Evolutionary conservation across 2,329 filamentous ascomycete genomes (phyloP).

Genomic region (Xylariaceae sp.): DNA sequence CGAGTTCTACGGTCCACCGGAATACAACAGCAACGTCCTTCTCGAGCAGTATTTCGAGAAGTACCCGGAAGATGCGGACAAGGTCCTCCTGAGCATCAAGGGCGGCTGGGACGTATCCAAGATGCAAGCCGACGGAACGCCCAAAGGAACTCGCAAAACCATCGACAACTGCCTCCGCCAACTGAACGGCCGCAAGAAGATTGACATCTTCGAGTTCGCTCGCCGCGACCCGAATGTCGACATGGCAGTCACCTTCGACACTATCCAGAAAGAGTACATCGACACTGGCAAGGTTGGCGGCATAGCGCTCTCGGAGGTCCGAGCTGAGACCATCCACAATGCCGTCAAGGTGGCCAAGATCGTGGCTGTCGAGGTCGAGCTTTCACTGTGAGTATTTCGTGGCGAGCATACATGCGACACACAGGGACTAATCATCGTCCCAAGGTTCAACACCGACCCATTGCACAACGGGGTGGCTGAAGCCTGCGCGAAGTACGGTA

Average conservation of each 20-base stretch:
- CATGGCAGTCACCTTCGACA: conserved; percentile 32
- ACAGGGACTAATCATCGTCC: conserved; percentile 10
- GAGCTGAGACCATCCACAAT: conserved; percentile 35
- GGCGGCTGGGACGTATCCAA: conserved; percentile 38
- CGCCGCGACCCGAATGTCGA: conserved; percentile 41
- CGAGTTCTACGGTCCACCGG: conserved; percentile 49
- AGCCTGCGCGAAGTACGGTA: conserved; percentile 56
- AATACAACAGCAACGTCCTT: conserved; percentile 47
- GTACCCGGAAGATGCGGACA: conserved; percentile 51
- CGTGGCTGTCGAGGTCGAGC: conserved; percentile 35
- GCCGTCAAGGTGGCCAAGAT: conserved; percentile 33
- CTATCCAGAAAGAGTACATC: conserved; percentile 34
- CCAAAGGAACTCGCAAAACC: conserved; percentile 42
- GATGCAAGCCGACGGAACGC: conserved; percentile 38
- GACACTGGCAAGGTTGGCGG: conserved; percentile 37
- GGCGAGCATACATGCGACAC: not conserved
- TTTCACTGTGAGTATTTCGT: conserved; percentile 29
- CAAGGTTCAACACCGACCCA: conserved; percentile 23
- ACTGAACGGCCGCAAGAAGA: conserved; percentile 41
- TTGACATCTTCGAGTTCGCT: conserved; percentile 51
- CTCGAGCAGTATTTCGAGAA: conserved; percentile 50
- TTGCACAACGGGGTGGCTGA: conserved; percentile 29
- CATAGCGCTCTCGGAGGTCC: conserved; percentile 37
- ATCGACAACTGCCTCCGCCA: conserved; percentile 43
- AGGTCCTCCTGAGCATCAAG: conserved; percentile 53